phyloP scores from a whole-genome alignment of 805 yeast species.

The Sugiyamaella valdiviana region DNA sequence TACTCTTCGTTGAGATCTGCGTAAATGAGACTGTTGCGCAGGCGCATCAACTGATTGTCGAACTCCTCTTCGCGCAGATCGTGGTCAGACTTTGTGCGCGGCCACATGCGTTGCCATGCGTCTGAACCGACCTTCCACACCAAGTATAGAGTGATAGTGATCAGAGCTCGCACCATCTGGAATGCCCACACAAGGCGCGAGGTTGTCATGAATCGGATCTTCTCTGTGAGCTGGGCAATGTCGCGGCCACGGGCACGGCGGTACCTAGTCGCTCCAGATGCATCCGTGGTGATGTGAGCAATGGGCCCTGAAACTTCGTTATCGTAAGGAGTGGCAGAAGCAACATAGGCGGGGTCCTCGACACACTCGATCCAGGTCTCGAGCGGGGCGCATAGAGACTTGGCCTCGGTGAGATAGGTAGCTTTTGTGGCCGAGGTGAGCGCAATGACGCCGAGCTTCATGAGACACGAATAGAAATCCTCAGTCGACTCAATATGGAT shows the following conservation, averaged over 20 bases:
- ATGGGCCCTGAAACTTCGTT: conserved; percentile 61
- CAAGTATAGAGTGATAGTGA: conserved; percentile 1
- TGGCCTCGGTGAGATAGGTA: conserved; percentile 56
- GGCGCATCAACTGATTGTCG: neutral
- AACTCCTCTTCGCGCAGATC: conserved; percentile 7
- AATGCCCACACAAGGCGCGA: conserved; percentile 11
- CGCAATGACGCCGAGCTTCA: conserved; percentile 55
- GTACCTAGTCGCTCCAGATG: neutral
- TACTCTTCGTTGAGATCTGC: conserved; percentile 14
- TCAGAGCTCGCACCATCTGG: conserved; percentile 13
- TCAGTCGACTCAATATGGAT: conserved; percentile 40
- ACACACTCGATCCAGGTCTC: conserved; percentile 49
- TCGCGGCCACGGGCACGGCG: neutral
- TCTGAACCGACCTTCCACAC: conserved; percentile 4
- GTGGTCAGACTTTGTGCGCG: neutral
- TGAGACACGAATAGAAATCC: conserved; percentile 59
- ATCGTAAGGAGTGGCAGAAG: conserved; percentile 7
- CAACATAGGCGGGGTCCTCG: conserved; percentile 1
- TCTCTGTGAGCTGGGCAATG: neutral
- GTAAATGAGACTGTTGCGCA: conserved; percentile 12
- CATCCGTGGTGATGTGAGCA: neutral
- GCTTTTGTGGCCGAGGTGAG: conserved; percentile 62
- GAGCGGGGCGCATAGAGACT: conserved; percentile 42
- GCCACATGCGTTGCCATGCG: conserved; percentile 2
- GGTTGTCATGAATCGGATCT: conserved; percentile 5